Base-by-base conservation (phyloP, 2,329 filamentous ascomycete genomes). In the Fusarium sp. region DNA sequence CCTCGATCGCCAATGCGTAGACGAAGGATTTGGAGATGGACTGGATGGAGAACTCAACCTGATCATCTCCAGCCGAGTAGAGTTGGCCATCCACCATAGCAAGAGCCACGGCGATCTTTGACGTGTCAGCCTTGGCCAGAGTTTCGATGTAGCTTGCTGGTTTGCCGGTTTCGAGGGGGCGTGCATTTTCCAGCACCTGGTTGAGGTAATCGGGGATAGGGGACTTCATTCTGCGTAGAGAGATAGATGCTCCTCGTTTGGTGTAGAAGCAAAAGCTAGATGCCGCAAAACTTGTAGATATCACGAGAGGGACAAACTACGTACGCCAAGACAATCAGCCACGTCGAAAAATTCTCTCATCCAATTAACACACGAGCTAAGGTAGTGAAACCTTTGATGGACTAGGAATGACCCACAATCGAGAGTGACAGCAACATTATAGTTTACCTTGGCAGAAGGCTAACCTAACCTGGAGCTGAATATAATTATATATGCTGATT, bases 1-100 rank as follows among this genome's bases (percentile, higher is more conserved):
- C 76, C 43, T 77, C 75, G 32, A 78, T 78, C 9, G 76, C 76
- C 5, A 78, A 58, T 2, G 76, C 76, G 55, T 78, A 78, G 26
- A 78, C 75, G 46, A 78, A 78, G 1, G 76, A 70, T 40, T 78
- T 78, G 11, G 76, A 76, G 46, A 78, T 78, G 64, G 76, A 78
- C 50, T 78, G 76, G 31, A 78, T 78, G 2, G 76, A 78, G 52
- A 78, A 78, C 50, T 78, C 76, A 41, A 77, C 58, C 9, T 67
- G 50, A 42, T 78, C 76, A 57, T 78, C 76, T 4, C 76, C 76
- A 2, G 72, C 73, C 0, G 75, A 77, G 68, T 78, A 78, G 2
- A 78, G 32, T 13, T 75, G 72, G 8, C 76, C 76, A 31, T 78
- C 76, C 7, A 78, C 76, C 70, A 75, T 78, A 5, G 76, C 76